Base-by-base conservation (phyloP, 2,329 filamentous ascomycete genomes). In the Thielaviopsis populi region DNA sequence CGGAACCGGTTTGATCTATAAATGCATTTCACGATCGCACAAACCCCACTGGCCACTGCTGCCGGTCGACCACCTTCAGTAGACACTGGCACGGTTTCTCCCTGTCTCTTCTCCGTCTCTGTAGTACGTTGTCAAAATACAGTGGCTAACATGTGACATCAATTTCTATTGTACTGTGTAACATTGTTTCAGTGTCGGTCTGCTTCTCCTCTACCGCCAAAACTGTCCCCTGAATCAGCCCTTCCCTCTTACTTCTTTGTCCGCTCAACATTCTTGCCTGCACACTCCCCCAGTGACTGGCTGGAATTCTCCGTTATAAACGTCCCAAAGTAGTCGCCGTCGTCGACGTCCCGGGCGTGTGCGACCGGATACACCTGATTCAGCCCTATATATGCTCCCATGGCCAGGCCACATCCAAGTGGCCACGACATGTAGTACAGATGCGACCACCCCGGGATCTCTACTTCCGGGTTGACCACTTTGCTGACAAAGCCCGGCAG, bases 401-500 rank as follows among this genome's bases (percentile, higher is more conserved):
- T 65, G 1, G 70, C 67, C 7, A 69, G 30, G 3, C 67, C 6
- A 41, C 68, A 70, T 0, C 69, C 69, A n/a, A 68, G 1, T 3
- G 66, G 69, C 69, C 70, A 71, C 1, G 69, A 62, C 37, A 71
- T 64, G 54, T 71, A 68, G 53, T 71, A 71, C 0, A 71, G 65
- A 24, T 69, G 67, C 19, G 70, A 70, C 70, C 70, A 71, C 2
- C 69, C 70, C 0, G 33, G 56, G 1, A 63, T 67, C n/a, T 65
- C 37, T 2, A 67, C 69, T 11, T 67, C 42, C 0, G 70, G 70
- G 42, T 70, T 70, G 11, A 72, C 63, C 2, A 64, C n/a, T n/a
- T 58, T 50, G 19, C 37, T 10, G 3, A 77, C 68, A 65, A 78
- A 78, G 5, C 76, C 76, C 0, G 76, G 76, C 62, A 78, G 66